Conservation (phyloP, 257 asterid species). For the Solanum habrochaites region DNA sequence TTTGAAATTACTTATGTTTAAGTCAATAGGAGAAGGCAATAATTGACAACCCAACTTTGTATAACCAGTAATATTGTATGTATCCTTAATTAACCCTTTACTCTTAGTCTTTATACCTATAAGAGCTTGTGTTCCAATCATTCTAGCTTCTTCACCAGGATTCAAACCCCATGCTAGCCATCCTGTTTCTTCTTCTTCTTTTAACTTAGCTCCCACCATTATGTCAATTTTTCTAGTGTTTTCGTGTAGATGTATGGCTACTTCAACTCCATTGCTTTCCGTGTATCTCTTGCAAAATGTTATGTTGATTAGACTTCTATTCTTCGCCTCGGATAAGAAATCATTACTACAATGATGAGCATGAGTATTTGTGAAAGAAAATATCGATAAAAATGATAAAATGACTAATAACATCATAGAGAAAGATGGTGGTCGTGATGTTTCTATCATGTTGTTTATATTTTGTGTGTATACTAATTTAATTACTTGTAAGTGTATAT, state of each 20-base stretch:
- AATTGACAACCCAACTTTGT: conserved; percentile 37
- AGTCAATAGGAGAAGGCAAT: conserved; percentile 12
- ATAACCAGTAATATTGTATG: conserved; percentile 17
- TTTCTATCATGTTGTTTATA: not conserved
- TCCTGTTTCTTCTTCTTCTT: not conserved
- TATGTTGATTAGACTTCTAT: not conserved
- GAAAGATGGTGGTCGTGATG: not conserved
- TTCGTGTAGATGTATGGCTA: conserved; percentile 30
- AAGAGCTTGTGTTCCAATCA: conserved; percentile 53
- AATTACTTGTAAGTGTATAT: not conserved
- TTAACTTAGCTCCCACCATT: conserved; percentile 29
- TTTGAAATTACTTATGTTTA: conserved; percentile 2
- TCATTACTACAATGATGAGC: conserved; percentile 15
- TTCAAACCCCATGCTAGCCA: conserved; percentile 81
- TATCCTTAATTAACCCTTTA: not conserved
- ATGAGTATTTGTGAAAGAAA: not conserved
- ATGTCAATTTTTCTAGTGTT: conserved; percentile 21
- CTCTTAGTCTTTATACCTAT: conserved; percentile 28
- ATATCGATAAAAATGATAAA: not conserved
- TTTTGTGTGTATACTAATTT: not conserved
- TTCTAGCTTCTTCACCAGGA: conserved; percentile 23
- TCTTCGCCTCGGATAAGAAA: conserved; percentile 8
- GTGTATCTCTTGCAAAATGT: conserved; percentile 15
- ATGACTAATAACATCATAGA: not conserved
- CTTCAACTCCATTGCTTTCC: conserved; percentile 21